phyloP scores from a whole-genome alignment of 148 eudicot species.

The Gaultheria prostrata region DNA sequence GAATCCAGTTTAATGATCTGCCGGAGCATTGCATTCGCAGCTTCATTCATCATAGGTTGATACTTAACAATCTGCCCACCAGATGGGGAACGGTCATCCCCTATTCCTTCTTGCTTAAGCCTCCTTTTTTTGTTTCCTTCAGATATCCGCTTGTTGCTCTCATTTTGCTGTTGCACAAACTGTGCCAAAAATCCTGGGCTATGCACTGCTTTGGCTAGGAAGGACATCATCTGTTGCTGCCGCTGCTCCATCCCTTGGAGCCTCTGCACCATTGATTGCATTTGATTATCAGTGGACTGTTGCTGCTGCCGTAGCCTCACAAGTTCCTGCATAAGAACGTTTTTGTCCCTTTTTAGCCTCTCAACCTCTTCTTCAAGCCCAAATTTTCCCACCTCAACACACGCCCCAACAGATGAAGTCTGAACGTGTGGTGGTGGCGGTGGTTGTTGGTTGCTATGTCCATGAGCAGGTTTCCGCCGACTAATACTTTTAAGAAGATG shows the following conservation, averaged over 20 bases:
- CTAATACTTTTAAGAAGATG: conserved; percentile 55
- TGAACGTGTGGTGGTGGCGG: conserved; percentile 41
- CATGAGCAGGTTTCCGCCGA: conserved; percentile 54
- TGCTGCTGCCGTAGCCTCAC: conserved; percentile 70
- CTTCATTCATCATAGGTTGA: conserved; percentile 43
- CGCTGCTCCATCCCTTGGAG: conserved; percentile 72
- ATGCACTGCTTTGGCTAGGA: conserved; percentile 63
- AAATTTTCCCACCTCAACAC: conserved; percentile 74
- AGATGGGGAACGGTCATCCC: conserved; percentile 24
- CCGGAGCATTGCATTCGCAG: conserved; percentile 45
- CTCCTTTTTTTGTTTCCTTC: conserved; percentile 63
- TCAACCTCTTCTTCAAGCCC: conserved; percentile 78
- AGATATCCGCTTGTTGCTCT: conserved; percentile 45
- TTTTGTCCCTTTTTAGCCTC: conserved; percentile 68
- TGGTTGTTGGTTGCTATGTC: conserved; percentile 37
- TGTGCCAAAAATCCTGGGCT: conserved; percentile 69
- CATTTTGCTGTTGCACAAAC: conserved; percentile 50
- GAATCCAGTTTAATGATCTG: conserved; percentile 43
- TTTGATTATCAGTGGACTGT: conserved; percentile 61
- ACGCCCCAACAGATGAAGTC: conserved; percentile 50
- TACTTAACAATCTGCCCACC: conserved; percentile 70
- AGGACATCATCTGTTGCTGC: conserved; percentile 77
- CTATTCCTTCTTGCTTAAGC: conserved; percentile 45
- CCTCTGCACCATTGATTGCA: conserved; percentile 60
- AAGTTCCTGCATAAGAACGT: conserved; percentile 74